phyloP scores from a whole-genome alignment of 352 stramenopile species.

The Phytophthora pinifolia region DNA sequence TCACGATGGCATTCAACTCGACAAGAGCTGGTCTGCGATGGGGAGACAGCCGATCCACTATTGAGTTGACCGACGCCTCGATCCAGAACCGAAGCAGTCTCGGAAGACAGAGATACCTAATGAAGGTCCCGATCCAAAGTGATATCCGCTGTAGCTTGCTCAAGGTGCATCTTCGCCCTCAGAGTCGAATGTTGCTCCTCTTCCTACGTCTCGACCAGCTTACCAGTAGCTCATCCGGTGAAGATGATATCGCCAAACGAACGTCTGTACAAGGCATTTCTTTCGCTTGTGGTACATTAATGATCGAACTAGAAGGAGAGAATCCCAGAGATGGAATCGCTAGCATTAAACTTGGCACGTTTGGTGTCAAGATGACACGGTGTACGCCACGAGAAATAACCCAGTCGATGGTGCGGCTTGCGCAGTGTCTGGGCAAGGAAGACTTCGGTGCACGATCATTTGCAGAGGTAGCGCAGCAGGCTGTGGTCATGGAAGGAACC shows the following conservation, averaged over 20 bases:
- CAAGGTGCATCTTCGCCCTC: conserved; percentile 24
- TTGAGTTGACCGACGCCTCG: conserved; percentile 17
- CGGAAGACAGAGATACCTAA: conserved; percentile 25
- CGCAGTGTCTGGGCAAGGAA: conserved; percentile 21
- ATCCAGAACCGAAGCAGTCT: conserved; percentile 30
- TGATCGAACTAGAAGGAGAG: conserved; percentile 16
- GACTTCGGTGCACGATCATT: conserved; percentile 17
- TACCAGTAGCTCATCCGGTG: conserved; percentile 20
- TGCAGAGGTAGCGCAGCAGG: conserved; percentile 27
- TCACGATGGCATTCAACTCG: conserved; percentile 34
- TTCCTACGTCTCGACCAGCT: conserved; percentile 55
- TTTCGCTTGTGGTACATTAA: conserved; percentile 32
- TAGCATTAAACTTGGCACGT: conserved; percentile 23
- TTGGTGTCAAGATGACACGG: conserved; percentile 49
- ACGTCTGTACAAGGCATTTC: conserved; percentile 30
- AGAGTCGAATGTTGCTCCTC: conserved; percentile 46
- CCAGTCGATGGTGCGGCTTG: conserved; percentile 35
- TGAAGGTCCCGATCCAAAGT: conserved; percentile 28
- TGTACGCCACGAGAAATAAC: conserved; percentile 40
- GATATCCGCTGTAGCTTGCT: conserved; percentile 24
- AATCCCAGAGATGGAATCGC: background rate
- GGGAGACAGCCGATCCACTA: conserved; percentile 18
- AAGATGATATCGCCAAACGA: conserved; percentile 12
- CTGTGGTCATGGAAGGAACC: conserved; percentile 41
- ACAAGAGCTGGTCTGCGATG: conserved; percentile 25